phyloP scores from a whole-genome alignment of 139 green algal species.

The Closterium sp. region DNA sequence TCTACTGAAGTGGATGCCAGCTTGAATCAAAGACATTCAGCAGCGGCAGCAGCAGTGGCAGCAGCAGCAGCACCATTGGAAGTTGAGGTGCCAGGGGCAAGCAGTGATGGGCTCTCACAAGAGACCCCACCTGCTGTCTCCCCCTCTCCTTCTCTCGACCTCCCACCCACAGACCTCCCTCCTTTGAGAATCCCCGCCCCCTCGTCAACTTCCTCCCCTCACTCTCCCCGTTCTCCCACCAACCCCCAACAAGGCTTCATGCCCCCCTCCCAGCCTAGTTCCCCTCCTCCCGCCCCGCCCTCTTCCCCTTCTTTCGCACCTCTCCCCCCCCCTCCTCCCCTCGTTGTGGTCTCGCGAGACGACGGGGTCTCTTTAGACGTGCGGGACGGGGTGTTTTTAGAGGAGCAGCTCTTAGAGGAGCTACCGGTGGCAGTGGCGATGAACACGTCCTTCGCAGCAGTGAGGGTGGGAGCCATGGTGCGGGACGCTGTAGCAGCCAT shows the following conservation, averaged over 20 bases:
- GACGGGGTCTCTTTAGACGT: neutral
- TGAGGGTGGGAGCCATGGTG: constrained; percentile 14
- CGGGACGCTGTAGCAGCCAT: constrained; percentile 32
- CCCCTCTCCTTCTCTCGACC: neutral
- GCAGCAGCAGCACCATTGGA: neutral
- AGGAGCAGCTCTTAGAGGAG: constrained; percentile 34
- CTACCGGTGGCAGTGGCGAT: constrained; percentile 25
- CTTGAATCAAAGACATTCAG: neutral
- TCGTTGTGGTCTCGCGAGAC: neutral
- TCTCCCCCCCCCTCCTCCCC: neutral
- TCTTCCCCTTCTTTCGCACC: neutral
- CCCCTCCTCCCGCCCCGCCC: constrained; percentile 3
- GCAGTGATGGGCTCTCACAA: neutral
- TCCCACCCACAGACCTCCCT: neutral
- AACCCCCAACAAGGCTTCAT: neutral
- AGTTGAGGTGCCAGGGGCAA: neutral
- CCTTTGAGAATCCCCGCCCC: neutral
- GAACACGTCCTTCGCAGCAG: constrained; percentile 17
- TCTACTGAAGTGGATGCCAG: neutral
- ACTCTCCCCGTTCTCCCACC: neutral
- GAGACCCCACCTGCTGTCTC: neutral
- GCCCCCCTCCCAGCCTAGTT: neutral
- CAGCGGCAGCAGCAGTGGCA: neutral
- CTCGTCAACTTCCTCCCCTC: too few species aligned
- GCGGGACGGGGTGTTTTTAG: constrained; percentile 8